phyloP scores from a whole-genome alignment of 768 basidiomycete genomes.

The Pluteus cervinus region DNA sequence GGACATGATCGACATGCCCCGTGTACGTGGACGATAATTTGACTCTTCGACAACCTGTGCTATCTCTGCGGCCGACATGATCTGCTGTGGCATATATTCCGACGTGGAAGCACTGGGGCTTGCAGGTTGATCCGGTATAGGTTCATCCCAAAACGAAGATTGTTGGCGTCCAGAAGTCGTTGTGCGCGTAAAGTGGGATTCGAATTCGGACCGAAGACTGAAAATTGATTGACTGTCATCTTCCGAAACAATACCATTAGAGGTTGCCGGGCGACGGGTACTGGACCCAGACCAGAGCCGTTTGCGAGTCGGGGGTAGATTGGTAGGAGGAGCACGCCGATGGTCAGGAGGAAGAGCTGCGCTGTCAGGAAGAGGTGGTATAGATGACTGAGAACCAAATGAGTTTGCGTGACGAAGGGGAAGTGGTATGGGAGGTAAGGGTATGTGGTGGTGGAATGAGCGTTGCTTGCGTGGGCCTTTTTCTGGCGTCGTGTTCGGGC shows the following conservation, averaged over 20 bases:
- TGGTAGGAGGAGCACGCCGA: too few relatives aligned
- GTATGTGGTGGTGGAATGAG: conserved; percentile 54
- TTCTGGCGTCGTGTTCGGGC: conserved; percentile 21
- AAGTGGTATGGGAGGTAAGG: conserved; percentile 45
- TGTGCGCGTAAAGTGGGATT: conserved; percentile 25
- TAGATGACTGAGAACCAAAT: too few relatives aligned
- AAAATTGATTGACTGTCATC: conserved; percentile 53
- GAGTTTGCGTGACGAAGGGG: conserved; percentile 28
- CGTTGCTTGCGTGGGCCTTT: conserved; percentile 47
- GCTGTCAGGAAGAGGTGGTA: too few relatives aligned
- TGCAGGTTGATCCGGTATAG: conserved; percentile 25
- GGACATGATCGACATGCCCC: conserved; percentile 33
- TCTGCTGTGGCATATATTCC: conserved; percentile 58
- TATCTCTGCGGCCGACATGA: conserved; percentile 64
- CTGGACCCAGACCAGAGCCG: conserved; percentile 63
- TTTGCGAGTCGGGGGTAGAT: conserved; percentile 36
- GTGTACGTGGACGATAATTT: conserved; percentile 20
- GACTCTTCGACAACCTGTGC: conserved; percentile 38
- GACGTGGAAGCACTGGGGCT: conserved; percentile 25
- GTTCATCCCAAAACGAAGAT: conserved; percentile 47
- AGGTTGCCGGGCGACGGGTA: conserved; percentile 45
- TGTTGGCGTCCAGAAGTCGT: conserved; percentile 16
- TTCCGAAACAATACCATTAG: conserved; percentile 32
- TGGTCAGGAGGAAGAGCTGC: too few relatives aligned
- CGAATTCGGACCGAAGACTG: conserved; percentile 43